Evolutionary conservation across 2,329 filamentous ascomycete genomes (phyloP).

Genomic region (Decorospora gaudefroyi): DNA sequence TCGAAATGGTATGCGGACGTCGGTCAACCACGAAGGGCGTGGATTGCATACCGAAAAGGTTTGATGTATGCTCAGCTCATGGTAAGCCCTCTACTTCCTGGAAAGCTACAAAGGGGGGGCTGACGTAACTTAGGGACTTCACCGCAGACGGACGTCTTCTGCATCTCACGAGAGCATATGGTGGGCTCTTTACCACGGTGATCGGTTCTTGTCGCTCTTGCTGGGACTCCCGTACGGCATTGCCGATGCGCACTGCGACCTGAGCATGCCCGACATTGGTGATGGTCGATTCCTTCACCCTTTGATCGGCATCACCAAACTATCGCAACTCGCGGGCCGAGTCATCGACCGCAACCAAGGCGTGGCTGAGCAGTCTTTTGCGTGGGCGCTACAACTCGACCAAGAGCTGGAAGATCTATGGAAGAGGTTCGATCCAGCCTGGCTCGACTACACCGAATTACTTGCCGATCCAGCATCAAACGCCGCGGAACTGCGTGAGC

Average conservation of each 20-base stretch:
- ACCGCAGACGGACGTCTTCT: constrained; percentile 44
- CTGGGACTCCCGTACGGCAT: constrained; percentile 58
- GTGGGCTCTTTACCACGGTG: constrained; percentile 50
- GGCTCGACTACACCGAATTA: constrained; percentile 46
- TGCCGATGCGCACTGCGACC: constrained; percentile 47
- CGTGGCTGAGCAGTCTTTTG: constrained; percentile 41
- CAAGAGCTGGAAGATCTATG: constrained; percentile 50
- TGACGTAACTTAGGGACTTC: constrained; percentile 42
- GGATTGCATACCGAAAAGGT: constrained; percentile 57
- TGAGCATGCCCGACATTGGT: constrained; percentile 35
- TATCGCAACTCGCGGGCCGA: constrained; percentile 49
- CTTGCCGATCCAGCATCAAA: constrained; percentile 37
- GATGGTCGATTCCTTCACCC: constrained; percentile 37
- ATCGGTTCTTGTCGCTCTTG: constrained; percentile 59
- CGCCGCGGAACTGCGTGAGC: constrained; percentile 46
- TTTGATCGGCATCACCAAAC: constrained; percentile 40
- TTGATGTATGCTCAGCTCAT: constrained; percentile 59
- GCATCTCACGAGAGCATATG: constrained; percentile 47
- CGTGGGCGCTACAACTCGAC: constrained; percentile 50
- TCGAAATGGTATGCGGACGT: constrained; percentile 60
- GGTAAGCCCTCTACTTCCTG: constrained; percentile 42
- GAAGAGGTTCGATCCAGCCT: constrained; percentile 45
- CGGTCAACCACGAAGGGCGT: constrained; percentile 60
- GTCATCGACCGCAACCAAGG: constrained; percentile 53
- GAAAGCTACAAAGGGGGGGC: not conserved